Base-by-base conservation (phyloP, 1,139 yeast genomes). In the Suhomyces chickasaworum region DNA sequence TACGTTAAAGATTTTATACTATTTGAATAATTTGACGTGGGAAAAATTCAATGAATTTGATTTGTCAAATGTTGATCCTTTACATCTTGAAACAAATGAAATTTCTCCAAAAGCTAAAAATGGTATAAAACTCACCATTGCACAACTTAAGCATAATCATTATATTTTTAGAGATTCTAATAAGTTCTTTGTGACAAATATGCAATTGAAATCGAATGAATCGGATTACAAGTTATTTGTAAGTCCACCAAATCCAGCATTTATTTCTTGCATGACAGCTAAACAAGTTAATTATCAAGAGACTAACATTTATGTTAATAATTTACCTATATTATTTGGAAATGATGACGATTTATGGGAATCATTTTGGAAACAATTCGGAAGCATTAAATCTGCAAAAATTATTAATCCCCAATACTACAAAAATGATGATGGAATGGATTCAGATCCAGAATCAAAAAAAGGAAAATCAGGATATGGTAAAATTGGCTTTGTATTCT, bases 261-360 rank as follows among this genome's bases (percentile, higher is more conserved):
- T 44, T 10, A 22, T 46, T 7, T 42, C 46, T 5, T 45, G 45
- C 12, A 30, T 55, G 41, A 62, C 65, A 46, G 44, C 59, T 43
- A 56, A 59, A 46, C 53, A 53, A 39, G 53, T 61, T 37, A 73
- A 73, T 53, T 73, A 68, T 54, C 87, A 82, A 59, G 85, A 80
- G 55, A 78, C 86, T 2, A 82, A 82, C 56, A 68, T 82, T 37
- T 82, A 81, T 55, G 80, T 82, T 17, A 79, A 75, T 48, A 79
- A 80, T 53, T 64, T 82, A 32, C 77, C 85, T 0, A 56, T 68
- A 5, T 52, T 68, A 6, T 73, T 77, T 44, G 71, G 68, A 23
- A 71, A 73, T 51, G 58, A 73, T 49, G 78, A 73, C 56, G 52
- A 49, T 8, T 53, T 65, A 18, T 73, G 78, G 78, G 68, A 62